Evolutionary conservation across 192 early-diverging fungal genomes (phyloP).

Genomic region (Coemansia sp.): DNA sequence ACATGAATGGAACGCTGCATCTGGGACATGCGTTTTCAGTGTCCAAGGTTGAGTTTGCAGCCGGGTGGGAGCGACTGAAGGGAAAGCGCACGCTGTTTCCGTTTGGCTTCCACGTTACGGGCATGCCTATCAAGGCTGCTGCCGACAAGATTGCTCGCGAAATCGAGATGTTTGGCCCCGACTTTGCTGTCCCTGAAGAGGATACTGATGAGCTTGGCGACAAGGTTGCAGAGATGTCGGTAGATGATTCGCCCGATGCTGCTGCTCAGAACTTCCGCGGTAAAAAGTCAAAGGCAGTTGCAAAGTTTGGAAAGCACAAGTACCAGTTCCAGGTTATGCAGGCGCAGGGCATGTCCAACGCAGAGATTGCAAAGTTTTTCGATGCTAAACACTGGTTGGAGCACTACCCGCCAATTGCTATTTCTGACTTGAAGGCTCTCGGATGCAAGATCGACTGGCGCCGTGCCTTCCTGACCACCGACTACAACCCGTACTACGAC

Average conservation of each 20-base stretch:
- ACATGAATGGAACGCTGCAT: conserved; percentile 94
- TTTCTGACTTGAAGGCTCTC: conserved; percentile 73
- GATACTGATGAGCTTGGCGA: conserved; percentile 42
- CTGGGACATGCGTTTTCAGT: conserved; percentile 96
- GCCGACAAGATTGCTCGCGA: conserved; percentile 57
- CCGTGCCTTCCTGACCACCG: conserved; percentile 96
- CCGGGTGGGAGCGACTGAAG: conserved; percentile 88
- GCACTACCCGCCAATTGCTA: conserved; percentile 91
- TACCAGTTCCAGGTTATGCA: conserved; percentile 99
- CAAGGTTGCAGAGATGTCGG: conserved; percentile 42
- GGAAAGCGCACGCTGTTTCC: conserved; percentile 93
- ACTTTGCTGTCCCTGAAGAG: conserved; percentile 46
- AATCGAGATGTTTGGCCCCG: conserved; percentile 54
- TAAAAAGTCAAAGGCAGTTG: conserved; percentile 81
- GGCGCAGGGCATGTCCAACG: conserved; percentile 76
- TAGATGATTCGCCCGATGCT: conserved; percentile 53
- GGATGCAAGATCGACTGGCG: conserved; percentile 92
- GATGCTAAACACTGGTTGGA: conserved; percentile 89
- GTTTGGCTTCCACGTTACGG: conserved; percentile 97
- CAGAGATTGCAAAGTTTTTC: conserved; percentile 92
- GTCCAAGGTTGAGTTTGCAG: conserved; percentile 95
- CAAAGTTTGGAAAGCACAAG: conserved; percentile 79
- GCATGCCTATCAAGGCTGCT: conserved; percentile 97
- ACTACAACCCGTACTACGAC: conserved; percentile 97
- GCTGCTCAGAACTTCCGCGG: conserved; percentile 32